Conservation (phyloP, 768 basidiomycete genomes). For the Crepidotus variabilis region DNA sequence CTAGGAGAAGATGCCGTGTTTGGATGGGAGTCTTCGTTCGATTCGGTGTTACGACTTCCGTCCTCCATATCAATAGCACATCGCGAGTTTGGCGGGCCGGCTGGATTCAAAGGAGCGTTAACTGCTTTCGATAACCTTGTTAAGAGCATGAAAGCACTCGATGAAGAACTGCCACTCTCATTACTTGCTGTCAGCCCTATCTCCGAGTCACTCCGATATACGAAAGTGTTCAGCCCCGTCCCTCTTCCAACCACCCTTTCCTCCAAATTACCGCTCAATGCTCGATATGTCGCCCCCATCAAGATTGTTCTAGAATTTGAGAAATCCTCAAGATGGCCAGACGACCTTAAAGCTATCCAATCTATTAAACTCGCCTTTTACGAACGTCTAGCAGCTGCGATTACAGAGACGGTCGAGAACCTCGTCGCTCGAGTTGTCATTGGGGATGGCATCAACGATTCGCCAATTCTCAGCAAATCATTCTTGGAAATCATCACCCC, state of each 20-base stretch:
- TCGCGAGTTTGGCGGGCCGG: conserved; percentile 32
- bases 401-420: conserved; percentile 51
- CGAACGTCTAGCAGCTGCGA: conserved; percentile 66
- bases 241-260: conserved; percentile 56
- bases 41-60: conserved; percentile 55
- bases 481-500: conserved; percentile 74
- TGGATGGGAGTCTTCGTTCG: conserved; percentile 58
- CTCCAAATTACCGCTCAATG: conserved; percentile 49
- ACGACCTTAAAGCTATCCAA: conserved; percentile 88
- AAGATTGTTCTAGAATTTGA: conserved; percentile 86
- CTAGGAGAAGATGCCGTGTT: conserved; percentile 48
- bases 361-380: conserved; percentile 93
- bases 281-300: conserved; percentile 66
- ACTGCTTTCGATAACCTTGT: conserved; percentile 78
- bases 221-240: conserved; percentile 77
- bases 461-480: conserved; percentile 64
- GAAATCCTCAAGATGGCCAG: conserved; percentile 90
- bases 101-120: conserved; percentile 72
- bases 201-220: conserved; percentile 77
- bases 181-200: conserved; percentile 73
- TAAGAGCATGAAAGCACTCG: conserved; percentile 67
- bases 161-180: conserved; percentile 71
- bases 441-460: conserved; percentile 40
- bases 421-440: conserved; percentile 58
- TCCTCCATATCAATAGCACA: conserved; percentile 45